Base-by-base conservation (phyloP, 1,139 yeast genomes). In the Nematodospora anomalae region DNA sequence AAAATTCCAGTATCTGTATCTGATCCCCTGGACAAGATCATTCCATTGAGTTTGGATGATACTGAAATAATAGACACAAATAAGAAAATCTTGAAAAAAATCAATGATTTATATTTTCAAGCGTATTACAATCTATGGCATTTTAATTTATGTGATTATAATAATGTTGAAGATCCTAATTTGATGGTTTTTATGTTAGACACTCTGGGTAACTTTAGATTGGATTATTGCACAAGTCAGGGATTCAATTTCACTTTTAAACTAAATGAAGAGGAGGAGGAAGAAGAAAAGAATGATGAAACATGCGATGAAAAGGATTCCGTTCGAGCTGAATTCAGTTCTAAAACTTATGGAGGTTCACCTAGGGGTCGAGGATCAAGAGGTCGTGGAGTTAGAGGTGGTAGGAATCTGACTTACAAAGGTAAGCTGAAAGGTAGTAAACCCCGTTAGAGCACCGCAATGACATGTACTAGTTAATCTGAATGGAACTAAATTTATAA, bases 81-180 rank as follows among this genome's bases (percentile, higher is more conserved):
- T 40, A 52, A 50, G 22, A 31, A 25, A 30, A 48, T 60, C 7
- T 46, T 64, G 26, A 60, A 63, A 36, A 52, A 57, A 38, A 57
- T 73, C 36, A 78, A 79, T 51, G 86, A 80, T 47, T 62, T 74
- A 35, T 76, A 80, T 49, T 76, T 76, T 51, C 66, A 76, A 12
- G 80, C 87, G 2, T 83, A 80, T 55, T 80, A 81, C 49, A 80
- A 82, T 52, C 69, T 81, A 44, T 84, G 94, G 94, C 88, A 84
- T 55, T 82, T 81, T 53, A 83, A 83, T 51, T 60, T 84, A 35
- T 79, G 89, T 51, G 92, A 83, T 53, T 58, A 57, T 36, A 38
- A 51, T 16, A 48, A 24, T 12, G n/a, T 23, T 4, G 10, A 53
- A 11, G 53, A 51, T n/a, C 50, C 49, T 29, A 64, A 64, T 40